Conservation (phyloP, 2,329 filamentous ascomycete genomes). For the Venturia pyrina region DNA sequence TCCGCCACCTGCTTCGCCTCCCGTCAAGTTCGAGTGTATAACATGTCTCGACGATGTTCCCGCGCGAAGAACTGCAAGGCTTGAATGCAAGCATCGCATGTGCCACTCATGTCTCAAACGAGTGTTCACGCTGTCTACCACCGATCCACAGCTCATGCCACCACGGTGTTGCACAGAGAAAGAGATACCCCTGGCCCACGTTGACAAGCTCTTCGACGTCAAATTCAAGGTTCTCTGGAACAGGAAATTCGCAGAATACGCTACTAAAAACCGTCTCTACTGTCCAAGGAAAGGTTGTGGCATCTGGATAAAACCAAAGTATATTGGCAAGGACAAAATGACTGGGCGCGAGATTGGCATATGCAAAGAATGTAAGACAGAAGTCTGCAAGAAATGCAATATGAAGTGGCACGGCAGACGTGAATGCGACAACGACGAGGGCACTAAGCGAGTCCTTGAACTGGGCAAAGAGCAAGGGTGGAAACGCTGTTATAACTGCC, state of each 20-base stretch:
- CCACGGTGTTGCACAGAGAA: conserved; percentile 68
- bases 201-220: conserved; percentile 62
- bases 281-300: conserved; percentile 66
- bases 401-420: conserved; percentile 59
- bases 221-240: conserved; percentile 75
- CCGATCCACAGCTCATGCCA: conserved; percentile 73
- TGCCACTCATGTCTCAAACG: conserved; percentile 67
- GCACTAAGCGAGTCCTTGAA: conserved; percentile 51
- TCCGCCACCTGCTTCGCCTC: conserved; percentile 9
- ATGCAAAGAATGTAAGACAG: conserved; percentile 61
- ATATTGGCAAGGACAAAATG: conserved; percentile 47
- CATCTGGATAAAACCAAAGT: conserved; percentile 66
- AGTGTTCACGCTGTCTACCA: conserved; percentile 64
- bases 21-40: conserved; percentile 56
- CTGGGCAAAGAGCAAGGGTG: conserved; percentile 59
- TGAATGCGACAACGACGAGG: conserved; percentile 64
- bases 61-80: conserved; percentile 52
- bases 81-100: conserved; percentile 69
- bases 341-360: conserved; percentile 53
- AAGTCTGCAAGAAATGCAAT: conserved; percentile 66
- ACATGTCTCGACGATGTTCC: conserved; percentile 62
- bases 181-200: conserved; percentile 64
- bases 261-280: conserved; percentile 64
- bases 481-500: conserved; percentile 68
- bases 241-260: conserved; percentile 66